Base-by-base conservation (phyloP, 1,139 yeast genomes). In the Candida sp. region DNA sequence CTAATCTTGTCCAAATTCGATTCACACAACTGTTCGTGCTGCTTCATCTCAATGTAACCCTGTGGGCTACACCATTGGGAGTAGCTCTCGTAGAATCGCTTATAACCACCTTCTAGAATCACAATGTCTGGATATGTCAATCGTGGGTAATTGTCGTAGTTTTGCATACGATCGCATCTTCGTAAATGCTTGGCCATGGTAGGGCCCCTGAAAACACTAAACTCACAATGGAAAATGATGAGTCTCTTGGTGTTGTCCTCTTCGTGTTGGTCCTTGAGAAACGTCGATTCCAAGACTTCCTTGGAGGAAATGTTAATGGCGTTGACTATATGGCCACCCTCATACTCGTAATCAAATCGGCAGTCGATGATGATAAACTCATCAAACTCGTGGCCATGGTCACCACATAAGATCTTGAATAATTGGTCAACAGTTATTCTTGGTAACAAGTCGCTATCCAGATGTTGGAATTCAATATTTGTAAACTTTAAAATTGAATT, bases 141-240 rank as follows among this genome's bases (percentile, higher is more conserved):
- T 55, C 78, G 74, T 1, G 99, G 99, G 68, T 94, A 96, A 56
- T 81, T 75, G 50, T 86, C 85, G 56, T 84, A 80, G 66, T 93
- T 92, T 47, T 84, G 61, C 45, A 80, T 81, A 54, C 99, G 81
- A 70, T 94, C 99, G 58, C 90, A 81, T 57, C 87, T 87, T 57
- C 99, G 78, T 52, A 94, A 77, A 66, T 91, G 93, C 52, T 86
- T 77, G 0, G 98, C 98, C 88, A 94, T 85, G 47, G 89, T 77
- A 3, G 99, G 99, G 8, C 98, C 97, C 53, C 99, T 80, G 66
- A 88, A 91, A 2, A 96, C 84, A 47, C 96, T 88, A 66, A 91
- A 93, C 68, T 94, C 99, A 70, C 99, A 94, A 69, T 94, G 98
- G 72, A 94, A 93, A 11, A 96, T 78, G 22, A 93, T 69, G 51